These are phyloP conservation scores for Scheffersomyces coipomensis DNA, from an alignment of 805 yeast species.

Conservation along the genomic window DNA sequence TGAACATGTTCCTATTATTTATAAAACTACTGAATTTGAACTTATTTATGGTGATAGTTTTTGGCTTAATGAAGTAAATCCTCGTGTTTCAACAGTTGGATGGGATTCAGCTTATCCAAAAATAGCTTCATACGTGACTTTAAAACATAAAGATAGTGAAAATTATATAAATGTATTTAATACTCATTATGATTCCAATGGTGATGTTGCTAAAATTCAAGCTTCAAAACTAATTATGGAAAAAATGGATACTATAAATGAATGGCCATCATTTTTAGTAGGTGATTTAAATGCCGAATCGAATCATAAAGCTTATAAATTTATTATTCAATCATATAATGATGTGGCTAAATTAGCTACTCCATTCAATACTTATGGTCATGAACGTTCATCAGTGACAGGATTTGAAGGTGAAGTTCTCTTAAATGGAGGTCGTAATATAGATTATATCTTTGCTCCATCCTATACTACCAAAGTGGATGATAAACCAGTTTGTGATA, in stretches of 20 bases:
- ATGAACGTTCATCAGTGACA: slow-evolving; percentile 27
- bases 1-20: slow-evolving; percentile 33
- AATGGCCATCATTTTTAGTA: slow-evolving; percentile 30
- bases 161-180: slow-evolving; percentile 29
- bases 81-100: slow-evolving; percentile 28
- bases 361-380: slow-evolving; percentile 25
- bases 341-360: slow-evolving; percentile 20
- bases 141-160: slow-evolving; percentile 24
- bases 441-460: slow-evolving; percentile 33
- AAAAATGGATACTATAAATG: slow-evolving; percentile 20
- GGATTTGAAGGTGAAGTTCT: slow-evolving; percentile 29
- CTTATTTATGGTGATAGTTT: slow-evolving; percentile 24
- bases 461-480: slow-evolving; percentile 13
- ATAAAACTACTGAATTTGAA: slow-evolving; percentile 26
- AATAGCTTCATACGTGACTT: slow-evolving; percentile 30
- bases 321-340: slow-evolving; percentile 9
- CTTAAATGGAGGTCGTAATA: slow-evolving; percentile 24
- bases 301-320: slow-evolving; percentile 16
- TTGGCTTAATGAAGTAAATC: slow-evolving; percentile 36
- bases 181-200: slow-evolving; percentile 40
- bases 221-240: slow-evolving; percentile 28
- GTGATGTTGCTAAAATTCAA: slow-evolving; percentile 25
- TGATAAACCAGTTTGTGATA: slow-evolving; percentile 12
- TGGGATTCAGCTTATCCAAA: slow-evolving; percentile 39
- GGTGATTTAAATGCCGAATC: slow-evolving; percentile 30